These are phyloP conservation scores for Penicillium canariense DNA, from an alignment of 495 filamentous ascomycete genomes.

Conservation along the genomic window DNA sequence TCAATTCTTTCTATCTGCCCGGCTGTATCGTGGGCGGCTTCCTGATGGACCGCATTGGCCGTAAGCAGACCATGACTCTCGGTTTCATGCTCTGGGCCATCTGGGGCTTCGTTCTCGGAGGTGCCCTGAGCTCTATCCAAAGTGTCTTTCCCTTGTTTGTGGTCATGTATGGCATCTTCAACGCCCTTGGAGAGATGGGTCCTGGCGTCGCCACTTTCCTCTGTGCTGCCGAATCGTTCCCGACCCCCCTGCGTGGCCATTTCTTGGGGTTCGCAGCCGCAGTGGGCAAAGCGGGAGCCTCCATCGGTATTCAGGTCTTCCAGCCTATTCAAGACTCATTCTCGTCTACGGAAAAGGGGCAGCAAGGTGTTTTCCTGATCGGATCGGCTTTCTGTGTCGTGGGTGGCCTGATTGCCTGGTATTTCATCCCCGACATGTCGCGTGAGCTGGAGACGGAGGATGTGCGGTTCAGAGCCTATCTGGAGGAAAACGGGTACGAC, in stretches of 20 bases:
- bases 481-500: conserved; percentile 43
- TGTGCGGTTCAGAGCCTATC: conserved; percentile 40
- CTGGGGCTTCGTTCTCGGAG: conserved; percentile 49
- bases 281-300: conserved; percentile 49
- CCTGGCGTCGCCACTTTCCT: conserved; percentile 48
- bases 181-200: conserved; percentile 46
- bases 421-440: conserved; percentile 45
- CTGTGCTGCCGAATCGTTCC: conserved; percentile 47
- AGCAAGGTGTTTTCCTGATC: conserved; percentile 48
- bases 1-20: conserved; percentile 51
- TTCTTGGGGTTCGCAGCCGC: conserved; percentile 49
- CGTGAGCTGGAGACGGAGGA: conserved; percentile 47
- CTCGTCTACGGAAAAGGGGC: conserved; percentile 33
- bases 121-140: conserved; percentile 41
- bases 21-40: conserved; percentile 47
- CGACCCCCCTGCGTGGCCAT: conserved; percentile 50
- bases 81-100: conserved; percentile 42
- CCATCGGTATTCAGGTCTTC: conserved; percentile 48
- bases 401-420: conserved; percentile 43
- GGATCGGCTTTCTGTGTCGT: conserved; percentile 41
- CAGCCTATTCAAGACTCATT: conserved; percentile 44
- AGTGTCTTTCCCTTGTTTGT: conserved; percentile 48
- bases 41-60: conserved; percentile 49
- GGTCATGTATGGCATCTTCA: conserved; percentile 51
- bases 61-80: conserved; percentile 45